Evolutionary conservation across 1,284 basidiomycete species (phyloP).

Genomic region (Pyrrhoderma lamaoense): DNA sequence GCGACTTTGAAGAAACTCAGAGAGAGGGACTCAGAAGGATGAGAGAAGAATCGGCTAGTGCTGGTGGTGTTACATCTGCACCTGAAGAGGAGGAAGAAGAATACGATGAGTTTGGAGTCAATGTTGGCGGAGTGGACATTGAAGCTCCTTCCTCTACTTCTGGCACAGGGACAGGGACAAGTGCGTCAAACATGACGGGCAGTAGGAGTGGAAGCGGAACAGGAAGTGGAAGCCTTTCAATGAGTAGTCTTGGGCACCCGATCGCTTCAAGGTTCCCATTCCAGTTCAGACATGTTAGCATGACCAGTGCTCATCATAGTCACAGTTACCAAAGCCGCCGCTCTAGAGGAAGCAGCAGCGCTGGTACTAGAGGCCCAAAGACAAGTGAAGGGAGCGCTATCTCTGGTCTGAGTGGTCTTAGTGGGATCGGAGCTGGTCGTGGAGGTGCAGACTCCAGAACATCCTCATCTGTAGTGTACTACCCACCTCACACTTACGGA

Average conservation of each 20-base stretch:
- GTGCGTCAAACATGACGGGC: too few relatives aligned
- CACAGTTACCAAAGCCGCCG: constrained; percentile 8
- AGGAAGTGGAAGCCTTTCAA: constrained; percentile 31
- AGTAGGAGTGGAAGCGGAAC: too few relatives aligned
- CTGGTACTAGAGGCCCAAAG: neutral
- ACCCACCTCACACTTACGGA: too few relatives aligned
- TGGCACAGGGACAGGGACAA: constrained; percentile 25
- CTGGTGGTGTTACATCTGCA: too few relatives aligned
- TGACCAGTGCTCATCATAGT: constrained; percentile 35
- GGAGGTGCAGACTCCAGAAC: too few relatives aligned
- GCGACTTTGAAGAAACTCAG: constrained; percentile 29
- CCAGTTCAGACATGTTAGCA: constrained; percentile 46
- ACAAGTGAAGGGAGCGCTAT: neutral
- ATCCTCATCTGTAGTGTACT: too few relatives aligned
- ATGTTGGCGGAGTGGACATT: constrained; percentile 23
- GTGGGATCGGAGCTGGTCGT: too few relatives aligned
- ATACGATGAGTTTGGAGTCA: constrained; percentile 22
- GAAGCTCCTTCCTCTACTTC: constrained; percentile 52
- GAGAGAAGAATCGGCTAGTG: neutral
- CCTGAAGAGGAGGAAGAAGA: constrained; percentile 30
- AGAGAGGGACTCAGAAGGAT: constrained; percentile 26
- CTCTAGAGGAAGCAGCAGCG: neutral
- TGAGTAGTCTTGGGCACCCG: constrained; percentile 75
- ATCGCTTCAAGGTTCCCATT: constrained; percentile 64
- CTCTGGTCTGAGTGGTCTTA: neutral